Evolutionary conservation across 257 asterid genomes (phyloP).

Genomic region (Plectranthus barbatus): DNA sequence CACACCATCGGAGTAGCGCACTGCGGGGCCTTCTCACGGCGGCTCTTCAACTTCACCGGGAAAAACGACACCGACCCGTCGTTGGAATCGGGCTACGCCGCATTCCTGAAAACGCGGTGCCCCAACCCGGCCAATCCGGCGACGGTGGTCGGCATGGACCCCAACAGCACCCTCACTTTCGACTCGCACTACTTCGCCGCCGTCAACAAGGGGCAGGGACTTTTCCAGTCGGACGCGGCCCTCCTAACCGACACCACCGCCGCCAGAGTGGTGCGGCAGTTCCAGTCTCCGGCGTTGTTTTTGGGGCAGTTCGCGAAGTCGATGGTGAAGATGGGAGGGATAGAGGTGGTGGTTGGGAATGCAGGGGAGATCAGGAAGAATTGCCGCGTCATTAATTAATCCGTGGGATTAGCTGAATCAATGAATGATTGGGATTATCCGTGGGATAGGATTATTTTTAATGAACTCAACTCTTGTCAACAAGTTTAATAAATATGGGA

Average conservation of each 20-base stretch:
- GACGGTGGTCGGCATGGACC: constrained; percentile 40
- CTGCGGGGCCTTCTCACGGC: constrained; percentile 42
- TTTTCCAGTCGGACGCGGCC: constrained; percentile 49
- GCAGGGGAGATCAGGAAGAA: constrained; percentile 38
- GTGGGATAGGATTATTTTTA: no score
- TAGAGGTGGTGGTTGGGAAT: constrained; percentile 32
- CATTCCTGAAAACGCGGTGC: constrained; percentile 16
- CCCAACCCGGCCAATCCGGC: constrained; percentile 19
- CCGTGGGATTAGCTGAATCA: neutral
- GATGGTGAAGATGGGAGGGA: constrained; percentile 51
- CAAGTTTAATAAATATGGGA: no score
- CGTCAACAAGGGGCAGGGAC: constrained; percentile 26
- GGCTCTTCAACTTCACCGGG: constrained; percentile 52
- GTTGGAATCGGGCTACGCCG: constrained; percentile 31
- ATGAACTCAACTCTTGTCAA: no score
- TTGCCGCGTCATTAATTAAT: constrained; percentile 29
- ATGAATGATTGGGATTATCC: no score
- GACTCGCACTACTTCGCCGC: constrained; percentile 30
- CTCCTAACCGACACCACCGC: constrained; percentile 24
- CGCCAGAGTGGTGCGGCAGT: constrained; percentile 8
- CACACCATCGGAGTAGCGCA: constrained; percentile 55
- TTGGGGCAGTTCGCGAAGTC: constrained; percentile 26
- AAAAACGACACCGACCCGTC: constrained; percentile 42
- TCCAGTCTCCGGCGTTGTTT: constrained; percentile 18
- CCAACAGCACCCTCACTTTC: constrained; percentile 31